These are phyloP conservation scores for Chlorella ohadii DNA, from an alignment of 139 green algal species.

Conservation along the genomic window DNA sequence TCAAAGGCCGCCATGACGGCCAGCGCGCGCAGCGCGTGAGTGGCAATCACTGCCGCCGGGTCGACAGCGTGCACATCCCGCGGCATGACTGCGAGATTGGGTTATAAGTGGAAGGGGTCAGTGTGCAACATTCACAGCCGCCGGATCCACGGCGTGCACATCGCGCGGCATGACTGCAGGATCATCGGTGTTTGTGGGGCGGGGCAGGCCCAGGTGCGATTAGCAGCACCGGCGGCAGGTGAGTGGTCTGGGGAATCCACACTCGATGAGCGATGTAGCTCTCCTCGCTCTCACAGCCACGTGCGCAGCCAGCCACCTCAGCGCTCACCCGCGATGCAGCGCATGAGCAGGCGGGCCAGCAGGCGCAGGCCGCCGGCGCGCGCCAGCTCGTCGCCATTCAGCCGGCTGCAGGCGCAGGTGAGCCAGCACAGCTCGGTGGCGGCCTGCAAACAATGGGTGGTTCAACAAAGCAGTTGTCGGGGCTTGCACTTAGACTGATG, in stretches of 20 bases:
- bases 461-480: too few relatives aligned
- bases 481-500: too few relatives aligned
- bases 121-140: conserved; percentile 63
- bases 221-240: too few relatives aligned
- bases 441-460: conserved; percentile 58
- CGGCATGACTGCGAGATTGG: conserved; percentile 55
- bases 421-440: conserved; percentile 91
- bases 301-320: too few relatives aligned
- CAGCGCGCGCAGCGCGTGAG: conserved; percentile 67
- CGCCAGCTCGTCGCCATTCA: conserved; percentile 92
- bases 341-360: conserved; percentile 73
- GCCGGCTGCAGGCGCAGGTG: conserved; percentile 77
- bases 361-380: conserved; percentile 76
- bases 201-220: too few relatives aligned
- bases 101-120: too few relatives aligned
- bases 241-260: too few relatives aligned
- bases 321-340: conserved; percentile 67
- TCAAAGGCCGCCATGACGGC: conserved; percentile 72
- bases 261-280: too few relatives aligned
- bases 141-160: conserved; percentile 42
- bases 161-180: too few relatives aligned
- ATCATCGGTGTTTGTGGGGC: too few relatives aligned
- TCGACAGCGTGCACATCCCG: conserved; percentile 48
- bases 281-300: too few relatives aligned
- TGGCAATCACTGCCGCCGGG: conserved; percentile 64